These are phyloP conservation scores for Pseudevernia furfuracea DNA, from an alignment of 495 filamentous ascomycete species.

Conservation along the genomic window DNA sequence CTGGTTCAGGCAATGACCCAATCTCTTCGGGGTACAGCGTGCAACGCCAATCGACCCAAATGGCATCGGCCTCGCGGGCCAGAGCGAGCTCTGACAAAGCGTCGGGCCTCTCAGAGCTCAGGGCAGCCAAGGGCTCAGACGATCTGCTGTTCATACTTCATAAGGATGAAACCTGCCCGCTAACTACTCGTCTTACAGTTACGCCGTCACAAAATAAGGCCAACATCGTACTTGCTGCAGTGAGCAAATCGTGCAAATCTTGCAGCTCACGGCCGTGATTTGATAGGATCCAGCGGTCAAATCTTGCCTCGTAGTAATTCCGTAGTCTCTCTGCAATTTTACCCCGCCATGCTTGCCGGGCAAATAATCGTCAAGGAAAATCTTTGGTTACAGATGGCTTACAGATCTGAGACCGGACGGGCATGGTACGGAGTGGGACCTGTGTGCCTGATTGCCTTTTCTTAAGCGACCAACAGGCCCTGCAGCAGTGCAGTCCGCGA, in stretches of 20 bases:
- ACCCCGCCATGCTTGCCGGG: slow-evolving; percentile 25
- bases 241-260: slow-evolving; percentile 8
- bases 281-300: slow-evolving; percentile 1
- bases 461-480: slow-evolving; percentile 26
- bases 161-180: slow-evolving; percentile 16
- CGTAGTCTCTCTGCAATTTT: neutral
- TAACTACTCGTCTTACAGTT: slow-evolving; percentile 2
- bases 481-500: slow-evolving; percentile 8
- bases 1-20: slow-evolving; percentile 9
- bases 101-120: neutral
- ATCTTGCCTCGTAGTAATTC: neutral
- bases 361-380: slow-evolving; percentile 27
- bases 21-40: slow-evolving; percentile 8
- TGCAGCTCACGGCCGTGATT: slow-evolving; percentile 9
- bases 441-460: slow-evolving; percentile 18
- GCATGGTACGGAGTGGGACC: too few species aligned
- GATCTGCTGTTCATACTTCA: slow-evolving; percentile 15
- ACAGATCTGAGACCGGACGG: slow-evolving; percentile 21
- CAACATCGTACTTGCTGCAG: slow-evolving; percentile 4
- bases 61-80: slow-evolving; percentile 2
- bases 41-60: neutral
- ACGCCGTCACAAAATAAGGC: neutral
- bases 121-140: slow-evolving; percentile 2
- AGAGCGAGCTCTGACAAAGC: slow-evolving; percentile 3
- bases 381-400: slow-evolving; percentile 21